Evolutionary conservation across 495 filamentous ascomycete species (phyloP).

Genomic region (Glonium stellatum): DNA sequence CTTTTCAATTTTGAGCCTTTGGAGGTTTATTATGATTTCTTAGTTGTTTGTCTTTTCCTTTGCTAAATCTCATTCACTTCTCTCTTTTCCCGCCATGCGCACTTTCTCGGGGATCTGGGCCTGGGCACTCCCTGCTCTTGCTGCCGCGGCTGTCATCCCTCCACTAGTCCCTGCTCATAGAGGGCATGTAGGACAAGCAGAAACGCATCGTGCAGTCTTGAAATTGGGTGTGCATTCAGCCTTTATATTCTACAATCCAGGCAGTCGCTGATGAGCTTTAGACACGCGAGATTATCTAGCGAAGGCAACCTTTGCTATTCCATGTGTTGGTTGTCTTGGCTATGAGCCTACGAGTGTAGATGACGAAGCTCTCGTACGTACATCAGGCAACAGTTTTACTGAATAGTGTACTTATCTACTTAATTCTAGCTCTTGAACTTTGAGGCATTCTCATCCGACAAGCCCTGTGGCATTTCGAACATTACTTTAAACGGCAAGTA

Average conservation of each 20-base stretch:
- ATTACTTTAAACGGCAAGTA: constrained; percentile 28
- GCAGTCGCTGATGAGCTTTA: constrained; percentile 20
- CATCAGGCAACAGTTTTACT: constrained; percentile 25
- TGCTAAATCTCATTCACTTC: constrained; percentile 10
- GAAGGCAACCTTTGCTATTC: constrained; percentile 31
- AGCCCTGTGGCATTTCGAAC: constrained; percentile 28
- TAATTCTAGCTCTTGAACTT: constrained; percentile 29
- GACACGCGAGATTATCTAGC: constrained; percentile 25
- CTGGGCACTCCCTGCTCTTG: constrained; percentile 16
- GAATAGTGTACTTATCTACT: constrained; percentile 14
- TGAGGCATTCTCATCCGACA: constrained; percentile 18
- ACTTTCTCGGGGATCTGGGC: constrained; percentile 14
- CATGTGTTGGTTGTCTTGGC: constrained; percentile 29
- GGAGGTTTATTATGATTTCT: constrained; percentile 7
- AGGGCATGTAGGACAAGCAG: neutral
- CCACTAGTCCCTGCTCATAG: neutral
- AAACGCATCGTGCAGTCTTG: constrained; percentile 4
- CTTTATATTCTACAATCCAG: constrained; percentile 18
- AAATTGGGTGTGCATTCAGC: constrained; percentile 16
- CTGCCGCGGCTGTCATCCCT: constrained; percentile 17
- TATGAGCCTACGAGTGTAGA: constrained; percentile 10
- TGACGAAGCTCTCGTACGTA: constrained; percentile 38
- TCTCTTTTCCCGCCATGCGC: neutral
- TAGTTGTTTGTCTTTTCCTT: constrained; percentile 5
- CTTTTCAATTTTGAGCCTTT: neutral